phyloP scores from a whole-genome alignment of 2,329 filamentous ascomycete genomes.

The Diaporthe vaccinii region DNA sequence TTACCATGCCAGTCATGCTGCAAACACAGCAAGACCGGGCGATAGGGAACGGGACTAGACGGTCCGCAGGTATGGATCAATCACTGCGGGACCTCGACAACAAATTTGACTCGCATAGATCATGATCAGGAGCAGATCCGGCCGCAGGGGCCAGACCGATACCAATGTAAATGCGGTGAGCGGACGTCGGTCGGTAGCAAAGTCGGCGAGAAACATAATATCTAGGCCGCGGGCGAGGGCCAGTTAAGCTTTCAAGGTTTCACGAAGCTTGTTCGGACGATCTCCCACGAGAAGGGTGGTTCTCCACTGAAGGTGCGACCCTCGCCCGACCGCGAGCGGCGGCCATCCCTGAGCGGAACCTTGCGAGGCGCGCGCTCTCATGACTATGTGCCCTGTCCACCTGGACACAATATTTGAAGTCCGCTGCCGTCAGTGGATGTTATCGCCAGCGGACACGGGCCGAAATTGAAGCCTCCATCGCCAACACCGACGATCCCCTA shows the following conservation, averaged over 20 bases:
- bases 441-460: background rate
- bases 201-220: background rate
- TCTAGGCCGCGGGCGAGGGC: background rate
- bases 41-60: background rate
- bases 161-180: background rate
- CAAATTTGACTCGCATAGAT: conserved; percentile 5
- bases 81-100: background rate
- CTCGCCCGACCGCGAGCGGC: background rate
- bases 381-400: conserved; percentile 6
- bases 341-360: conserved; percentile 14
- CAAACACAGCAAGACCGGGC: background rate
- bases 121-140: background rate
- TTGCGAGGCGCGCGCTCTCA: conserved; percentile 29
- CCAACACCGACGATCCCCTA: background rate
- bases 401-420: background rate
- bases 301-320: conserved; percentile 4
- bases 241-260: conserved; percentile 12
- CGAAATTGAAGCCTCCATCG: conserved; percentile 10
- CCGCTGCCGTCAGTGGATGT: background rate
- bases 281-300: conserved; percentile 5
- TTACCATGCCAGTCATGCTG: background rate
- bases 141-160: background rate
- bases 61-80: background rate
- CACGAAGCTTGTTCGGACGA: conserved; percentile 28
- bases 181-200: background rate